Conservation (phyloP, 306 rosid genomes). For the Begonia masoniana region DNA sequence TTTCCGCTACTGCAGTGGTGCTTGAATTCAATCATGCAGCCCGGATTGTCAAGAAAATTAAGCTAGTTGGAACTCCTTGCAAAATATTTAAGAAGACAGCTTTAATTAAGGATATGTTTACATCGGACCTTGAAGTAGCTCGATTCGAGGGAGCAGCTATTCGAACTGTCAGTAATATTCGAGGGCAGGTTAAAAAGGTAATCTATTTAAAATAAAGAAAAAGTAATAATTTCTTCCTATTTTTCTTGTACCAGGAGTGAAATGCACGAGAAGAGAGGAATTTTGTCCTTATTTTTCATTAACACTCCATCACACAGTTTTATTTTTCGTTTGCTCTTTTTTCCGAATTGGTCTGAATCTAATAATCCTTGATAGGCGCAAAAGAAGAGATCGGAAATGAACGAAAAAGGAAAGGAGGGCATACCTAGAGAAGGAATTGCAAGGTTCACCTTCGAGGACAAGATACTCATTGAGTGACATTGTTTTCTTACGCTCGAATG, state of each 20-base stretch:
- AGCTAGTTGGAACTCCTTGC: slow-evolving; percentile 83
- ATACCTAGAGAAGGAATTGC: slow-evolving; percentile 78
- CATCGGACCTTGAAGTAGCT: slow-evolving; percentile 90
- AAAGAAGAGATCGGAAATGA: slow-evolving; percentile 80
- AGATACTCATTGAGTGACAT: slow-evolving; percentile 93
- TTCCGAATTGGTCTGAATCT: slow-evolving; percentile 2
- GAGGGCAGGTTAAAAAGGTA: slow-evolving; percentile 98
- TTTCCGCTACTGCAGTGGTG: slow-evolving; percentile 80
- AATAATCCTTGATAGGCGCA: slow-evolving; percentile 52
- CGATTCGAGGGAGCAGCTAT: slow-evolving; percentile 91
- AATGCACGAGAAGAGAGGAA: too few species aligned
- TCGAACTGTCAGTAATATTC: slow-evolving; percentile 82
- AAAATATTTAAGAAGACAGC: slow-evolving; percentile 95
- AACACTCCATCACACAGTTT: neutral
- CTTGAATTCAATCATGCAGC: slow-evolving; percentile 80
- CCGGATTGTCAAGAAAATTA: slow-evolving; percentile 73
- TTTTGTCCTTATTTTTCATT: neutral
- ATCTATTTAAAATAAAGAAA: slow-evolving; percentile 9
- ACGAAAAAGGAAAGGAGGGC: slow-evolving; percentile 64
- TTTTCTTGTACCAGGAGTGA: too few species aligned
- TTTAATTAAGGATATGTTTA: slow-evolving; percentile 80
- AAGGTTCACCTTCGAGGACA: slow-evolving; percentile 93
- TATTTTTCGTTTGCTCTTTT: slow-evolving; percentile 4
- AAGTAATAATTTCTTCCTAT: neutral
- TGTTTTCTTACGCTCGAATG: slow-evolving; percentile 84